Conservation (phyloP, 73 alveolate genomes). For the Stentor coeruleus region DNA sequence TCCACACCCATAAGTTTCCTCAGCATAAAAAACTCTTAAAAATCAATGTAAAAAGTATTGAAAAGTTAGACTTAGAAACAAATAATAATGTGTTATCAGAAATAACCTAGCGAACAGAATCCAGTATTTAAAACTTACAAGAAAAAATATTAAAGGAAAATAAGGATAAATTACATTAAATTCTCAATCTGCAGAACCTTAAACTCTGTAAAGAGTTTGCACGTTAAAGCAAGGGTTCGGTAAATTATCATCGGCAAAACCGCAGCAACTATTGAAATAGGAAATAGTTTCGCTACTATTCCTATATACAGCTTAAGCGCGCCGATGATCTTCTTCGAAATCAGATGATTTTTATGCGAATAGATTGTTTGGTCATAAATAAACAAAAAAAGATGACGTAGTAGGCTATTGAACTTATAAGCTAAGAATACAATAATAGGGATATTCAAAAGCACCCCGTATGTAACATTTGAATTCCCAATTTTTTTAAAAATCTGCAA, state of each 20-base stretch:
- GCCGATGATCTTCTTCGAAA: neutral
- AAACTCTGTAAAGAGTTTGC: too few relatives aligned
- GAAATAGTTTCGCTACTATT: neutral
- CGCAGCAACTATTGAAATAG: neutral
- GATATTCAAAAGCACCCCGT: neutral
- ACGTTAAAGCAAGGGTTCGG: too few relatives aligned
- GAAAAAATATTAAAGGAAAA: too few relatives aligned
- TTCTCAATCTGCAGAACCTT: too few relatives aligned
- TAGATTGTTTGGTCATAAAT: neutral
- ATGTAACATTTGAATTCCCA: neutral
- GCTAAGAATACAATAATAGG: neutral
- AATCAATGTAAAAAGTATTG: too few relatives aligned
- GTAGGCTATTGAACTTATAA: neutral
- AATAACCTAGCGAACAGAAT: too few relatives aligned
- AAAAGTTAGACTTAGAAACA: too few relatives aligned
- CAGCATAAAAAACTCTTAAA: too few relatives aligned
- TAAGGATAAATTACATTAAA: too few relatives aligned
- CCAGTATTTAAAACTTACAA: too few relatives aligned
- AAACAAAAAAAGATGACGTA: constrained; percentile 10
- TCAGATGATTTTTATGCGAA: neutral
- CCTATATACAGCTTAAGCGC: neutral
- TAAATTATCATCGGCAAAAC: neutral
- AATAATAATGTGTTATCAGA: too few relatives aligned
- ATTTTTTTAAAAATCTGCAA: neutral
- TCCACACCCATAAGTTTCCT: too few relatives aligned